A percentile compares a stretch with the other conserved stretches of the same genome.
phyloP scores from a whole-genome alignment of 306 rosid species.

The Senna siamea region DNA sequence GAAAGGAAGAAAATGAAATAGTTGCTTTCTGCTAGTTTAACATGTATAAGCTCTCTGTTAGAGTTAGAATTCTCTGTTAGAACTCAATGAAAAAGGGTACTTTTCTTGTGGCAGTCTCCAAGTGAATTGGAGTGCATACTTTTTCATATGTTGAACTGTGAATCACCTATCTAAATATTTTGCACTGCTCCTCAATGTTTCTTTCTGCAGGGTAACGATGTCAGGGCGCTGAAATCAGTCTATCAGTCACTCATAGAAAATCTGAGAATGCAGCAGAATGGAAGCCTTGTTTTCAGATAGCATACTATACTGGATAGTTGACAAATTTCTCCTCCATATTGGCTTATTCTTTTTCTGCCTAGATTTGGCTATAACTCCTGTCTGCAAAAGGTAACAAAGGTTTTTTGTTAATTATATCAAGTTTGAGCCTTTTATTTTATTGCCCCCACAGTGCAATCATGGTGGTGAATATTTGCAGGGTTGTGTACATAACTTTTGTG shows the following conservation, averaged over 20 bases:
- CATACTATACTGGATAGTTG: conserved; percentile 45
- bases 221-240: conserved; percentile 80
- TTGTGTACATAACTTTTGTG: conserved; percentile 68
- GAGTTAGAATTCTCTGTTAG: neutral
- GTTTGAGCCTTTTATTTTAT: conserved; percentile 2
- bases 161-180: neutral
- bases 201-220: conserved; percentile 74
- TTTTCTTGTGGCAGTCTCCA: neutral
- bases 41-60: neutral
- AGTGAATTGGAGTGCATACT: neutral
- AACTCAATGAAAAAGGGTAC: neutral
- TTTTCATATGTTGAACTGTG: neutral
- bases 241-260: conserved; percentile 80
- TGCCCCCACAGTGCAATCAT: conserved; percentile 16
- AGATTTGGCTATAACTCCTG: conserved; percentile 41
- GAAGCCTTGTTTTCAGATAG: conserved; percentile 73
- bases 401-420: conserved; percentile 6
- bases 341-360: conserved; percentile 40
- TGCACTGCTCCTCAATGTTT: conserved; percentile 16
- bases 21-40: neutral
- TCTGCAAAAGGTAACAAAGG: conserved; percentile 57
- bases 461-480: conserved; percentile 54
- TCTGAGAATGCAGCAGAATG: conserved; percentile 52
- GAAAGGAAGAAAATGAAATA: neutral
- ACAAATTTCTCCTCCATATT: conserved; percentile 28